phyloP scores from a whole-genome alignment of 108 stramenopile genomes.

The Nitzschia sp. region DNA sequence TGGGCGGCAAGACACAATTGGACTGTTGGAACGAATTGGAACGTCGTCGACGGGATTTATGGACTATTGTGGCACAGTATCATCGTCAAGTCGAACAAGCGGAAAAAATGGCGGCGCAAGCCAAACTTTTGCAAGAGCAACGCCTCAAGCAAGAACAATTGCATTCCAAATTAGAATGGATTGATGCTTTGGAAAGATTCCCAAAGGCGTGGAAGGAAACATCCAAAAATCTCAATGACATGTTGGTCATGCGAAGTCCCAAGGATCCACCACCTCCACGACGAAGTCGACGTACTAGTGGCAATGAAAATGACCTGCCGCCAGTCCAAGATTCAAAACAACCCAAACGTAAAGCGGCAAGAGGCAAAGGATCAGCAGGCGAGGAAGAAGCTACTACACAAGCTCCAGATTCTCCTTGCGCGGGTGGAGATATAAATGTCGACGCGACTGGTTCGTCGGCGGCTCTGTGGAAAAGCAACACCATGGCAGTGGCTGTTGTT shows the following conservation, averaged over 20 bases:
- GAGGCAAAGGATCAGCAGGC: no score
- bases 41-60: slow-evolving; percentile 20
- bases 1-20: slow-evolving; percentile 19
- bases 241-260: slow-evolving; percentile 32
- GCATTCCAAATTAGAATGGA: slow-evolving; percentile 34
- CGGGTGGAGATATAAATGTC: neutral
- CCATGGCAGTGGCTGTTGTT: neutral
- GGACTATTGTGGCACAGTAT: slow-evolving; percentile 3
- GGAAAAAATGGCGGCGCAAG: slow-evolving; percentile 1
- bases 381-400: neutral
- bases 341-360: neutral
- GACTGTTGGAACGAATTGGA: slow-evolving; percentile 47
- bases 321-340: neutral
- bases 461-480: neutral
- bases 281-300: slow-evolving; percentile 15
- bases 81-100: neutral
- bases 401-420: neutral
- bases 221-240: slow-evolving; percentile 8
- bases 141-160: slow-evolving; percentile 9
- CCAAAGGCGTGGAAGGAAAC: slow-evolving; percentile 39
- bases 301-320: neutral
- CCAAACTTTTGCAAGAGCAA: slow-evolving; percentile 1
- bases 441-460: neutral
- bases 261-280: slow-evolving; percentile 47
- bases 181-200: slow-evolving; percentile 48